Percentiles rank a stretch among this genome's conserved stretches.
phyloP scores from a whole-genome alignment of 139 green algal species.

The Prasinococcaceae sp. region DNA sequence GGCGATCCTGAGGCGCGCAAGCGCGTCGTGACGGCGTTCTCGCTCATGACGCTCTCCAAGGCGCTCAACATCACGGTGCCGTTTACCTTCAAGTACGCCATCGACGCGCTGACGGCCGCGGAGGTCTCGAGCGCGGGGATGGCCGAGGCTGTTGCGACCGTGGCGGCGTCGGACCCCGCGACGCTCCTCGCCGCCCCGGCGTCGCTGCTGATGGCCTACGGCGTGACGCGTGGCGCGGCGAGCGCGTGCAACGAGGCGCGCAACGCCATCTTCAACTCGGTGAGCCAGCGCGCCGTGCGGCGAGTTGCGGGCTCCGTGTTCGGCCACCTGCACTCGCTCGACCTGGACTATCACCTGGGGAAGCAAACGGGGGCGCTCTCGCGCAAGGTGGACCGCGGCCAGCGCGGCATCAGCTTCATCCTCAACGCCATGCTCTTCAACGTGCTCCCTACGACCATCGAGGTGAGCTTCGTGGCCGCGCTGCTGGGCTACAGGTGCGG shows the following conservation, averaged over 20 bases:
- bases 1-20: slow-evolving; percentile 43
- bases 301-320: slow-evolving; percentile 40
- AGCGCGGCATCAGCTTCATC: slow-evolving; percentile 89
- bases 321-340: slow-evolving; percentile 69
- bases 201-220: slow-evolving; percentile 64
- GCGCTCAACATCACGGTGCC: slow-evolving; percentile 64
- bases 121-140: slow-evolving; percentile 17
- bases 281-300: slow-evolving; percentile 8
- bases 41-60: slow-evolving; percentile 52
- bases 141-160: slow-evolving; percentile 15
- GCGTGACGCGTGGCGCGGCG: slow-evolving; percentile 28
- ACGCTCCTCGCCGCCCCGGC: slow-evolving; percentile 40
- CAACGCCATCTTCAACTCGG: slow-evolving; percentile 20
- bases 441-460: slow-evolving; percentile 79
- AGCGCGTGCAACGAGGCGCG: slow-evolving; percentile 22
- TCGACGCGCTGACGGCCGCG: slow-evolving; percentile 50
- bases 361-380: slow-evolving; percentile 75
- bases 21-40: slow-evolving; percentile 41
- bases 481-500: slow-evolving; percentile 85
- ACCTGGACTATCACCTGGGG: slow-evolving; percentile 74
- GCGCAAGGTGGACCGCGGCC: slow-evolving; percentile 77
- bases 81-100: slow-evolving; percentile 86
- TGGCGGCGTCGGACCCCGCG: slow-evolving; percentile 16
- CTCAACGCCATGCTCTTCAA: slow-evolving; percentile 86
- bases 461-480: slow-evolving; percentile 57